Base-by-base conservation (phyloP, 768 basidiomycete species). In the Kwoniella sp. region DNA sequence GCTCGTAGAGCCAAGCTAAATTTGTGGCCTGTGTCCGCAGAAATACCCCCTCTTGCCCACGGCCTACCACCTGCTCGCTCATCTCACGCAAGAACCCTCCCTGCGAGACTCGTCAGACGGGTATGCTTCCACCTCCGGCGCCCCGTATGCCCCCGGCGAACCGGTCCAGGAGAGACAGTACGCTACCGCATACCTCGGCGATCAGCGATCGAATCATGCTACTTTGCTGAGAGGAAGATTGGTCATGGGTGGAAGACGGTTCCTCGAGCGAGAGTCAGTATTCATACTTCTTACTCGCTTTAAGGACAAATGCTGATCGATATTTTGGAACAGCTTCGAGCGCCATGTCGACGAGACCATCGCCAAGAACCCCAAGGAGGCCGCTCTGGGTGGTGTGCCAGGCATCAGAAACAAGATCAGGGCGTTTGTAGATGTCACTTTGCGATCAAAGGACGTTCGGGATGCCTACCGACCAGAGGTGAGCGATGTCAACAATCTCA, bases 391-490 rank as follows among this genome's bases (percentile, higher is more conserved):
- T 17, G 95, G 95, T 26, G 90, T 93, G 63, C 95, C 95, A 0
- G 91, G 90, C 63, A 84, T 93, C 13, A 84, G 87, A 30, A 96
- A 97, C 84, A 92, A 90, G 78, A 87, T 97, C 48, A 84, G 93
- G 11, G 93, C 93, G 0, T 98, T 92, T 78, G 82, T 94, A 30
- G 83, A 89, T 26, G 87, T 97, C 57, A 83, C 86, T 69, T 91
- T 93, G 56, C 41, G 61, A 38, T 50, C 51, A 11, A 65, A 72
- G 31, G 88, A 88, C 20, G 91, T 91, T 69, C 82, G 84, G 57
- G 95, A 94, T 91, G 88, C 90, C 55, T 90, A 90, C 62, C 85
- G 88, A 59, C 88, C 96, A 65, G 93, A 97, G 86, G 92, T 92
- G 30, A 20, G 86, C 77, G 9, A 25, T 17, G n/a, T 54, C 25